These are phyloP conservation scores for Dioscorea cayenensis DNA, from an alignment of 116 monocot genomes.

Conservation along the genomic window DNA sequence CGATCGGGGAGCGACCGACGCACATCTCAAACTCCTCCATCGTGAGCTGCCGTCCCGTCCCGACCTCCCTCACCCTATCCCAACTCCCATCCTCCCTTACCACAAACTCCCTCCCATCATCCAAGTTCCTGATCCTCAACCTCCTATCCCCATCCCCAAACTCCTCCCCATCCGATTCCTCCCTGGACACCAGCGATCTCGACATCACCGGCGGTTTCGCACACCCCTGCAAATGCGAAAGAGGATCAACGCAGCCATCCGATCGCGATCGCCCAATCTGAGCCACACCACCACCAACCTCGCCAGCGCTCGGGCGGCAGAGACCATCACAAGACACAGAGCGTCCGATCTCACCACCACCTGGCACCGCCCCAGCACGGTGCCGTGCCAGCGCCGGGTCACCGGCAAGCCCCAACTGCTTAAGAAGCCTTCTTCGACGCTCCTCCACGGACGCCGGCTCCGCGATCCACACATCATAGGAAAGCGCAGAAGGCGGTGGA, in stretches of 20 bases:
- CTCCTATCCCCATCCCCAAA: background rate
- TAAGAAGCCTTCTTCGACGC: constrained; percentile 63
- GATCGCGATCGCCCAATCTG: constrained; percentile 46
- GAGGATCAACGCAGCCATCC: constrained; percentile 32
- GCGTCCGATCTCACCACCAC: constrained; percentile 11
- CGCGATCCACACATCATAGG: constrained; percentile 73
- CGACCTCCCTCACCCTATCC: constrained; percentile 70
- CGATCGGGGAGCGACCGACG: constrained; percentile 83
- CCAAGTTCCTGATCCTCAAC: constrained; percentile 76
- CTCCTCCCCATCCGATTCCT: constrained; percentile 13
- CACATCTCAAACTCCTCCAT: constrained; percentile 91
- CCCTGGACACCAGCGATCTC: constrained; percentile 22
- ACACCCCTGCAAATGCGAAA: constrained; percentile 1
- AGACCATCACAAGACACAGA: constrained; percentile 16
- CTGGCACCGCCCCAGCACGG: background rate
- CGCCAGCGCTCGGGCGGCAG: background rate
- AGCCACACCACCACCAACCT: background rate
- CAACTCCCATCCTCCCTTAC: constrained; percentile 80
- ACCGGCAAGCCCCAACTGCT: constrained; percentile 72
- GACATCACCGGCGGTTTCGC: constrained; percentile 23
- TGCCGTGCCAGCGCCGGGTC: constrained; percentile 31
- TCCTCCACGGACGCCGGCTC: constrained; percentile 68
- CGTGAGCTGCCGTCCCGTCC: constrained; percentile 76
- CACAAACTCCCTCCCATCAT: constrained; percentile 84
- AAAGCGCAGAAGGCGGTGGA: constrained; percentile 5